These are phyloP conservation scores for Neurospora cerealis DNA, from an alignment of 495 filamentous ascomycete genomes.

Conservation along the genomic window DNA sequence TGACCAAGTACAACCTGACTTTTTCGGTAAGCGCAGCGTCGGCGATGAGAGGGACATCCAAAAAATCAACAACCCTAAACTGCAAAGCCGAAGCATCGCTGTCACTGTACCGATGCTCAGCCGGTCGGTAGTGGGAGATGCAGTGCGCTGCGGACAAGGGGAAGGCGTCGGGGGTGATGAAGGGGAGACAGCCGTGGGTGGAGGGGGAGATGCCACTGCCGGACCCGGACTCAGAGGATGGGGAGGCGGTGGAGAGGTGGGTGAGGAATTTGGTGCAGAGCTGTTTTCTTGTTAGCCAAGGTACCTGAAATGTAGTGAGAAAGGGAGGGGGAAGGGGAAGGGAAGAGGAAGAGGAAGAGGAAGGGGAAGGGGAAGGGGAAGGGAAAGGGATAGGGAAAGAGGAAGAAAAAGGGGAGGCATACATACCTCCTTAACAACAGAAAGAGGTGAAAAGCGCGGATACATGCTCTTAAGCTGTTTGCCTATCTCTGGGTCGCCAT, in stretches of 20 bases:
- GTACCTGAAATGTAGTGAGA: not conserved
- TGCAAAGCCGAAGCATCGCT: slow-evolving; percentile 18
- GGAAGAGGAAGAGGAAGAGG: too few relatives aligned
- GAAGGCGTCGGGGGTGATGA: slow-evolving; percentile 17
- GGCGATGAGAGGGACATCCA: accelerated
- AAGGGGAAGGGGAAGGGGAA: not conserved
- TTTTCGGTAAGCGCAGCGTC: not conserved
- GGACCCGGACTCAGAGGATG: not conserved
- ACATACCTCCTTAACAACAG: slow-evolving; percentile 17
- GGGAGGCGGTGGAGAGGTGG: slow-evolving; percentile 8
- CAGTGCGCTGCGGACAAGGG: slow-evolving; percentile 11
- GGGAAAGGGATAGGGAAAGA: not conserved
- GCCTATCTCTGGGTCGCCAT: slow-evolving; percentile 23
- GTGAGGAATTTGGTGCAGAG: slow-evolving; percentile 18
- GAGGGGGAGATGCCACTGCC: not conserved
- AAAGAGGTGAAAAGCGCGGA: slow-evolving; percentile 31
- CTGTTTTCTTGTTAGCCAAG: not conserved
- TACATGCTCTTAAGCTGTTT: slow-evolving; percentile 26
- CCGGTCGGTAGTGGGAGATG: slow-evolving; percentile 9
- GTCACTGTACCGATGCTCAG: slow-evolving; percentile 24
- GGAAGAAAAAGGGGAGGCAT: too few relatives aligned
- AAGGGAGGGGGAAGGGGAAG: not conserved
- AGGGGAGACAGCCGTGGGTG: slow-evolving; percentile 20
- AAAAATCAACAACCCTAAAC: slow-evolving; percentile 26
- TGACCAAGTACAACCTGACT: slow-evolving; percentile 26